Evolutionary conservation across 176 grass and related monocot species (phyloP).

Genomic region (sorghum (Sorghum bicolor)): DNA sequence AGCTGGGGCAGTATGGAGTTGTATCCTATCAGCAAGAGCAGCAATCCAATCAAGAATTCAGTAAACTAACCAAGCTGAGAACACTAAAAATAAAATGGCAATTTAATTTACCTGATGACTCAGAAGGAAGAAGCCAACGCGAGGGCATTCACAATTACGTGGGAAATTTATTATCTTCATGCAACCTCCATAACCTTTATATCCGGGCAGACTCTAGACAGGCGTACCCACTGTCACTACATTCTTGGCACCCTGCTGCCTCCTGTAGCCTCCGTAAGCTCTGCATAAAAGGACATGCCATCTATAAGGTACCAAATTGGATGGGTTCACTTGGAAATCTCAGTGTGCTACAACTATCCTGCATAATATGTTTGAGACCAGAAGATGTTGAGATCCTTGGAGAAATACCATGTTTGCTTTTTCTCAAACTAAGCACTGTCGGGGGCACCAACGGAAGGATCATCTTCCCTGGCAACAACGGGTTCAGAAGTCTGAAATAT

Average conservation of each 20-base stretch:
- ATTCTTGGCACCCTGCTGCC: not conserved
- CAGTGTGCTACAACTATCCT: no score
- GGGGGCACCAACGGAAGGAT: not conserved
- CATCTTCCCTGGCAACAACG: not conserved
- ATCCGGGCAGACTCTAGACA: no score
- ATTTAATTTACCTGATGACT: not conserved
- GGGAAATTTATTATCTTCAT: not conserved
- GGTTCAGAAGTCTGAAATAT: constrained; percentile 10
- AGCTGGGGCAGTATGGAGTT: not conserved
- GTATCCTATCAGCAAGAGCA: no score
- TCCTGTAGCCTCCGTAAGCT: no score
- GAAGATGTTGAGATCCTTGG: no score
- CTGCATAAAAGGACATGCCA: no score
- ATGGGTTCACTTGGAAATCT: constrained; percentile 5
- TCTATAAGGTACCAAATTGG: no score
- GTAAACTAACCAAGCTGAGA: constrained; percentile 13
- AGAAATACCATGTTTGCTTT: no score
- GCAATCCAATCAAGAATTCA: no score
- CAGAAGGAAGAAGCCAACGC: not conserved
- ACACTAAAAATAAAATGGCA: not conserved
- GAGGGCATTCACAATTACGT: not conserved
- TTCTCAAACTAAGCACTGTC: no score
- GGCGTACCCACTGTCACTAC: not conserved
- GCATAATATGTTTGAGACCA: no score
- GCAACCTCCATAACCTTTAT: no score